These are phyloP conservation scores for Seiridium cupressi DNA, from an alignment of 2,329 filamentous ascomycete genomes.

Conservation along the genomic window DNA sequence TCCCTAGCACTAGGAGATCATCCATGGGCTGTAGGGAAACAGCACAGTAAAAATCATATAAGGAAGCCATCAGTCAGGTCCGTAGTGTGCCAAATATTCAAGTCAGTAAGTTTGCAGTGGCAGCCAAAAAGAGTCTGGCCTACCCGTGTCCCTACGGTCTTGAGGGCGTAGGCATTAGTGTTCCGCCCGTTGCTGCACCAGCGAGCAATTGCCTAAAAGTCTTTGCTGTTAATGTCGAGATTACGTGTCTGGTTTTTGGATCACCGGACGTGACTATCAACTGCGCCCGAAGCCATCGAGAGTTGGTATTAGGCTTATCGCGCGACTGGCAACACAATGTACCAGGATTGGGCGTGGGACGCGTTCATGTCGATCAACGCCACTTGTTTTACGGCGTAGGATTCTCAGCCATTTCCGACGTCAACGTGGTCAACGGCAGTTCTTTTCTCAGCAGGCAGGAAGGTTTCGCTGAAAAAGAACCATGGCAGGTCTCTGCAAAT, in stretches of 20 bases:
- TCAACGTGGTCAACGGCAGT: slow-evolving; percentile 63
- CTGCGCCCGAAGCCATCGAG: slow-evolving; percentile 82
- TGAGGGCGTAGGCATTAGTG: too few relatives aligned
- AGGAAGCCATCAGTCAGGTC: too few relatives aligned
- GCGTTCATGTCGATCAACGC: slow-evolving; percentile 68
- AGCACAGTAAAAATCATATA: too few relatives aligned
- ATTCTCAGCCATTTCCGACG: slow-evolving; percentile 64
- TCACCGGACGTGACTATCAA: slow-evolving; percentile 54
- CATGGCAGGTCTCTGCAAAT: slow-evolving; percentile 46
- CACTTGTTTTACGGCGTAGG: slow-evolving; percentile 59
- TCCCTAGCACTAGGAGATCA: too few relatives aligned
- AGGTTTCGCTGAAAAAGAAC: slow-evolving; percentile 65
- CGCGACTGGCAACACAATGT: slow-evolving; percentile 70
- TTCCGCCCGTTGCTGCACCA: too few relatives aligned
- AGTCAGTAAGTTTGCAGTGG: too few relatives aligned
- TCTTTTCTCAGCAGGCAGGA: slow-evolving; percentile 70
- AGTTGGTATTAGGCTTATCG: slow-evolving; percentile 86
- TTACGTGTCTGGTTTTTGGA: slow-evolving; percentile 65
- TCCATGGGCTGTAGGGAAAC: too few relatives aligned
- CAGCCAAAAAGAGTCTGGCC: too few relatives aligned
- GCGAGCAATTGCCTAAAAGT: too few relatives aligned
- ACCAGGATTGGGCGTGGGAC: slow-evolving; percentile 82
- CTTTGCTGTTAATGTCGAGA: too few relatives aligned
- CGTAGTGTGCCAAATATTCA: too few relatives aligned
- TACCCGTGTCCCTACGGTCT: too few relatives aligned